phyloP scores from a whole-genome alignment of 371 early-diverging fungal genomes.

The Mortierella sp. region DNA sequence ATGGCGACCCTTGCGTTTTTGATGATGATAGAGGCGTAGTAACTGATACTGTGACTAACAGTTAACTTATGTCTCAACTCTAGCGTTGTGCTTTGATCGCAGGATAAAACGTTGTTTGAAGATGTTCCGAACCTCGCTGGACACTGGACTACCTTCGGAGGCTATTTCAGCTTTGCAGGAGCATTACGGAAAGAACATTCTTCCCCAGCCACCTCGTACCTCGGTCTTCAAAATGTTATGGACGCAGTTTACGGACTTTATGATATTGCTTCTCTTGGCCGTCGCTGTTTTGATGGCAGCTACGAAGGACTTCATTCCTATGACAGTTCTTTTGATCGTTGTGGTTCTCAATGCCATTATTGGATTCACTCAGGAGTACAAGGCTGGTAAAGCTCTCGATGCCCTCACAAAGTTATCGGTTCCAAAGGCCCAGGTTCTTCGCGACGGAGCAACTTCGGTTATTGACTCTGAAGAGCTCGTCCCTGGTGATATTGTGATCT shows the following conservation, averaged over 20 bases:
- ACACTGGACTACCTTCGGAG: slow-evolving; percentile 74
- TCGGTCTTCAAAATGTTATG: slow-evolving; percentile 84
- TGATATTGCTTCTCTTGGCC: slow-evolving; percentile 85
- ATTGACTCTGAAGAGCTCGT: slow-evolving; percentile 72
- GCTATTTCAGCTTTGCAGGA: slow-evolving; percentile 68
- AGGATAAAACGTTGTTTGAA: slow-evolving; percentile 76
- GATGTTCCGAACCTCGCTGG: slow-evolving; percentile 86
- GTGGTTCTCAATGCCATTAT: slow-evolving; percentile 79
- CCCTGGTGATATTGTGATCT: slow-evolving; percentile 77
- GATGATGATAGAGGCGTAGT: background rate
- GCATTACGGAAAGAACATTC: slow-evolving; percentile 87
- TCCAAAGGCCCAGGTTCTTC: slow-evolving; percentile 76
- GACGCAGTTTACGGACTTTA: slow-evolving; percentile 92
- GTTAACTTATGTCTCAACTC: background rate
- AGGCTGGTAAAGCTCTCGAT: slow-evolving; percentile 73
- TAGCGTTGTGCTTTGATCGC: slow-evolving; percentile 90
- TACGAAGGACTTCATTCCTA: slow-evolving; percentile 79
- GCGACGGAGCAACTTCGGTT: slow-evolving; percentile 68
- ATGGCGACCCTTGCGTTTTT: background rate
- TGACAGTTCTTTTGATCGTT: slow-evolving; percentile 76
- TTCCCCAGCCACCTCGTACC: slow-evolving; percentile 83
- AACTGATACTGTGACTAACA: background rate
- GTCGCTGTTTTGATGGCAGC: slow-evolving; percentile 86
- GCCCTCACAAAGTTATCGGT: slow-evolving; percentile 73
- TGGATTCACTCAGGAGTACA: slow-evolving; percentile 77